Evolutionary conservation across 225 moss, liverwort and hornwort genomes (phyloP), one percentile per base, ranked within the genome.

Genomic region (Lunularia cruciata): DNA sequence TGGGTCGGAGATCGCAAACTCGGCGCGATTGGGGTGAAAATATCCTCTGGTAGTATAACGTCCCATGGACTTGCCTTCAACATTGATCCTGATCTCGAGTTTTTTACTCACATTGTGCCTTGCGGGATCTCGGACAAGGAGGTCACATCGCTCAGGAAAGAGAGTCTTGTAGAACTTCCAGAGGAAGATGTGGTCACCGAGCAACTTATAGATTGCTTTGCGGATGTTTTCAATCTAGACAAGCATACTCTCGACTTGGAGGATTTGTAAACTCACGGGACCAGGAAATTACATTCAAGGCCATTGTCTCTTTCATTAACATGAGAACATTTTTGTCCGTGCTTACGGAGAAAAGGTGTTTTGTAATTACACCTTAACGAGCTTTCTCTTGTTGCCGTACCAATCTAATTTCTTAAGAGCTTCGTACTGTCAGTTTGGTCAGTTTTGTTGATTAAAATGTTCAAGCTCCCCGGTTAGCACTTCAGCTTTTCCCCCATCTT

Each of bases 11-110:
- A 92, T 35, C 76, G 88, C 48, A 96, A 96, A 74, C 88, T 96
- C 20, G 95, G 95, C 8, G 95, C 92, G 9, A 90, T 92, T 46
- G 95, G 92, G 23, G 90, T 96, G 30, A 87, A 65, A 77, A 84
- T 96, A 37, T 96, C 92, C n/a, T 85, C 88, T 0, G 88, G 92
- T 16, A 72, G 72, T 34, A 83, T 96, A 25, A 83, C 92, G 0
- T 90, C 90, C 8, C 95, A 96, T 67, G 95, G 95, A 10, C 74
- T 92, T 60, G 95, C 92, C 33, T 96, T 90, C 84, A 96, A 96
- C 68, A 88, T 85, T 8, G 78, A 84, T 47, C 95, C 92, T 1
- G 76, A 89, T 69, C 65, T 96, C 74, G 33, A 69, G 9, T 82
- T 84, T 16, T 92, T 87, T 34, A 70, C 78, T 33, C 87, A 81